Base-by-base conservation (phyloP, 768 basidiomycete genomes). In the Rickenella mellea region DNA sequence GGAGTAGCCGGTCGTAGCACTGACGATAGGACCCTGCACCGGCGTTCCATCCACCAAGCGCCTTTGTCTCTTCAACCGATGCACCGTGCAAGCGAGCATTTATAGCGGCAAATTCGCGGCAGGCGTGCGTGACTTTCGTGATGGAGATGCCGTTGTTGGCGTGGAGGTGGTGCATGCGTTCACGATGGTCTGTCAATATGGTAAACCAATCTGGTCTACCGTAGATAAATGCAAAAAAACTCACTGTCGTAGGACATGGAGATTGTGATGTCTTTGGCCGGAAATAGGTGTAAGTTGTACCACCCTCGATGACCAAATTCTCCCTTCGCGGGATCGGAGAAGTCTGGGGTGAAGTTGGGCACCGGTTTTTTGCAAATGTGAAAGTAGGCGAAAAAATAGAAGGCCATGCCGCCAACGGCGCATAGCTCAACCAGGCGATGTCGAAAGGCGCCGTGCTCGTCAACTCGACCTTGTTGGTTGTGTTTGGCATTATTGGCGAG, bases 211-310 rank as follows among this genome's bases (percentile, higher is more conserved):
- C 14, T 33, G 36, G 12, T 12, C n/a, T n/a, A n/a, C n/a, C n/a
- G n/a, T n/a, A n/a, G n/a, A n/a, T n/a, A n/a, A 19, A 40, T 30
- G 31, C 40, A 15, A 30, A 40, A 35, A 14, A 5, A 53, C 59
- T 44, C 30, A 60, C 58, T 61, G n/a, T 58, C 51, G 36, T 60
- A 62, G 10, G 51, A 46, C 60, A 64, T 63, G 26, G 43, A 26
- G 2, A 39, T 10, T 2, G 7, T 37, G 14, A 47, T 44, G 0
- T 46, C 45, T 1, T 19, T 45, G 0, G 47, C 44, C n/a, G n/a
- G n/a, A 31, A 63, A 64, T 0, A 63, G 39, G 12, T 48, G 26
- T 17, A 53, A 39, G 12, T 38, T 41, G 39, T 60, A 65, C 63
- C 63, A 64, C 19, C 51, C 48, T 0, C 53, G 51, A 3, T 43